phyloP scores from a whole-genome alignment of 371 early-diverging fungal genomes.

The Amoeboradix gromovi region DNA sequence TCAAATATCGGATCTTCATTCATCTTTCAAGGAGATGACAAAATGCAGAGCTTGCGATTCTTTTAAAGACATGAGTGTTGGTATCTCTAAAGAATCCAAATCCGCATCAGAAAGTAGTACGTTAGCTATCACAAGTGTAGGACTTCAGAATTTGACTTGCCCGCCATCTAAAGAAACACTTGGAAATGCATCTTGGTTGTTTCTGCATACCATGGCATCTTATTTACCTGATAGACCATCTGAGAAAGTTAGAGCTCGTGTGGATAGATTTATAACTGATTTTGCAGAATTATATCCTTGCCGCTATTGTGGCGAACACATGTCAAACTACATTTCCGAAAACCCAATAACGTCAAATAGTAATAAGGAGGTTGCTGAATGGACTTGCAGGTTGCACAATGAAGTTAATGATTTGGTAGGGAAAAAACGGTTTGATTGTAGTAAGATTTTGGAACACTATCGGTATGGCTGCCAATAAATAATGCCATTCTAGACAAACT shows the following conservation, averaged over 20 bases:
- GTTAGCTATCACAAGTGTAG: no score
- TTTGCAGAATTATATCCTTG: conserved; percentile 86
- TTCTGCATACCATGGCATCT: conserved; percentile 90
- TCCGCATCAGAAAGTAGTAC: no score
- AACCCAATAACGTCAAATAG: conserved; percentile 49
- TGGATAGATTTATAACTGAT: conserved; percentile 45
- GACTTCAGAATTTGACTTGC: conserved; percentile 18
- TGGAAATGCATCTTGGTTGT: conserved; percentile 84
- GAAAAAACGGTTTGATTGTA: conserved; percentile 76
- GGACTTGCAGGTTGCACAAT: conserved; percentile 89
- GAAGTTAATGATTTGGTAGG: conserved; percentile 72
- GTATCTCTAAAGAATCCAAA: no score
- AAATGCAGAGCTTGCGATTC: no score
- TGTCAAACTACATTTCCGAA: conserved; percentile 23
- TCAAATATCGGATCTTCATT: no score
- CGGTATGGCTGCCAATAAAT: no score
- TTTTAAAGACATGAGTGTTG: no score
- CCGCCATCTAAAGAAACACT: conserved; percentile 62
- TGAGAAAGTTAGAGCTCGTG: conserved; percentile 33
- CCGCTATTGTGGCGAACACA: conserved; percentile 41
- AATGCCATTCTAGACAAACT: no score
- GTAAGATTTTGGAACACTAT: conserved; percentile 74
- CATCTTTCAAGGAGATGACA: no score
- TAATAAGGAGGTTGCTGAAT: conserved; percentile 40
- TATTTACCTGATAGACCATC: conserved; percentile 78